Base-by-base conservation (phyloP, 169 alveolate genomes). In the Plasmodium vinckei region DNA sequence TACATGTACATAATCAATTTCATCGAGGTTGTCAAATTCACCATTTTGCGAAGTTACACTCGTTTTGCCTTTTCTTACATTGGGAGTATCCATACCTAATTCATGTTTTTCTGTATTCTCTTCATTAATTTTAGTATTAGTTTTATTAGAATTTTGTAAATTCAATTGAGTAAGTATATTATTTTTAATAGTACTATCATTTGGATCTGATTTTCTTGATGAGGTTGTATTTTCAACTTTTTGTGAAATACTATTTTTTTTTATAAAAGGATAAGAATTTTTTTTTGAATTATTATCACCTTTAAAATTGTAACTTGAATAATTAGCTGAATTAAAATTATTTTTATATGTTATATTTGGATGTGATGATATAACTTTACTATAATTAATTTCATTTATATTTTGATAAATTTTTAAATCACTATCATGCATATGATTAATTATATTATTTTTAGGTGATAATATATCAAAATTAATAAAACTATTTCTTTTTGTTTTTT, bases 351-450 rank as follows among this genome's bases (percentile, higher is more conserved):
- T 79, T 33, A 79, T 79, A 54, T 33, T 68, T 1, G 89, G 89
- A 15, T 79, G 79, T 0, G 89, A 67, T 1, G 89, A 44, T 64
- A 54, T 51, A 15, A 47, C 89, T 4, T 25, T 33, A 59, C 82
- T 79, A 79, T 79, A 79, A 79, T 79, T 60, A 23, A 70, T 56
- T 69, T 79, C 89, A 60, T 79, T 79, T 33, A 79, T 65, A 46
- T 79, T 79, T 51, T 79, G 89, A 49, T 79, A 79, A 44, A 79
- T 79, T 54, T 79, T 79, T 56, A 79, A 65, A 79, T 79, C 89
- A n/a, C 82, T 79, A 71, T 79, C 89, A 33, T 79, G 89, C n/a
- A 79, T 42, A 79, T 79, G 89, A 15, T 79, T 82, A 19, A 79
- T 57, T 46, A 79, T 79, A 60, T 79, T 79, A 60, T 67, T 51